Evolutionary conservation across 257 asterid species (phyloP).

Genomic region (Solanum virginianum): DNA sequence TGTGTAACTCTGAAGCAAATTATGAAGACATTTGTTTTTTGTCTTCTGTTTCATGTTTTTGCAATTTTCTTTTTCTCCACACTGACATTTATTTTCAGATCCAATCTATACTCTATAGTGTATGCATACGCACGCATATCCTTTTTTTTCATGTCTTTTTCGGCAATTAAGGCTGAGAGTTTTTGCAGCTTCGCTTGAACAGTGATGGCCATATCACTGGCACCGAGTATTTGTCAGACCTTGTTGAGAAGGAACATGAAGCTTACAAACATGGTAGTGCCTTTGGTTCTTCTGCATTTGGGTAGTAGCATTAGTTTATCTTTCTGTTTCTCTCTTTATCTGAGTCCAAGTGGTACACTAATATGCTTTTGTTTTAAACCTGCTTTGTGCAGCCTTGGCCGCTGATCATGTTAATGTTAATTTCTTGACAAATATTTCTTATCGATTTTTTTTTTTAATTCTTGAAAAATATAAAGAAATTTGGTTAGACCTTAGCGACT

Average conservation of each 20-base stretch:
- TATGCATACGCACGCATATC: not conserved
- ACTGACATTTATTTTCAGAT: not conserved
- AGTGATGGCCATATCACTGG: conserved; percentile 68
- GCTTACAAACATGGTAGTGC: conserved; percentile 72
- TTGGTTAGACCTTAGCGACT: not conserved
- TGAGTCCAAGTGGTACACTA: not conserved
- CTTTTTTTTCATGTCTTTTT: not conserved
- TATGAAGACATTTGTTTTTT: not conserved
- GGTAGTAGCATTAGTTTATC: not conserved
- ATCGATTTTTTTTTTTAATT: not conserved
- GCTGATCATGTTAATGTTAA: not conserved
- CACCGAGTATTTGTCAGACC: conserved; percentile 84
- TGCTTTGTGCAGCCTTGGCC: not conserved
- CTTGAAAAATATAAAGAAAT: not conserved
- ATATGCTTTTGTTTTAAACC: not conserved
- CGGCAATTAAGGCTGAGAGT: not conserved
- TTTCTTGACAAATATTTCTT: not conserved
- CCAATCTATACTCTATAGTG: not conserved
- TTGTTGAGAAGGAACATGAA: conserved; percentile 83
- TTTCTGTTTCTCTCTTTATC: not conserved
- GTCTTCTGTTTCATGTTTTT: not conserved
- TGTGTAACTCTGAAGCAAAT: not conserved
- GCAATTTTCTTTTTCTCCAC: not conserved
- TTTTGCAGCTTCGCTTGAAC: conserved; percentile 81
- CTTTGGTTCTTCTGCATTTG: not conserved